Conservation (phyloP, 192 early-diverging fungal genomes). For the Coemansia pectinata region DNA sequence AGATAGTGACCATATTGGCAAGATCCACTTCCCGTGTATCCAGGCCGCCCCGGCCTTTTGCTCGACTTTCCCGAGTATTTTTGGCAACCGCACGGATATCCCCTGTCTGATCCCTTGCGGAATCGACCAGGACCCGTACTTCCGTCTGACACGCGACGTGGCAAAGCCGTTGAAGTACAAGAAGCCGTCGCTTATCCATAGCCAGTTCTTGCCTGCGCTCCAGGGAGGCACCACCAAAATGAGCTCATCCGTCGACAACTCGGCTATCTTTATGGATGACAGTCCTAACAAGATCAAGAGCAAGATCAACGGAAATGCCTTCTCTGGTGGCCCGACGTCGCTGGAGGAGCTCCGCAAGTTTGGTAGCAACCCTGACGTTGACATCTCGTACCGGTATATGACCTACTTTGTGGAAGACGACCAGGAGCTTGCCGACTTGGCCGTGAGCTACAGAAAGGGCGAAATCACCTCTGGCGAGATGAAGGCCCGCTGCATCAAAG, state of each 20-base stretch:
- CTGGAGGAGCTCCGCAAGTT: constrained; percentile 77
- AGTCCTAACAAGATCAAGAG: constrained; percentile 93
- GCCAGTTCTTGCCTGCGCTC: constrained; percentile 94
- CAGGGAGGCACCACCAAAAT: constrained; percentile 91
- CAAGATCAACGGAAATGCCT: constrained; percentile 96
- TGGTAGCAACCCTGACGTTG: constrained; percentile 94
- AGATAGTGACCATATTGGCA: constrained; percentile 87
- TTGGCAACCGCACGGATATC: constrained; percentile 85
- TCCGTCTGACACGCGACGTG: constrained; percentile 95
- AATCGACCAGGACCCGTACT: constrained; percentile 99
- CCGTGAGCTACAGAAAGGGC: constrained; percentile 76
- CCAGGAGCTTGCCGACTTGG: constrained; percentile 72
- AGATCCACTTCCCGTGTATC: constrained; percentile 90
- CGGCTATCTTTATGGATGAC: constrained; percentile 93
- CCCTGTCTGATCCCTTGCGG: constrained; percentile 98
- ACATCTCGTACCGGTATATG: constrained; percentile 93
- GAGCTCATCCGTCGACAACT: constrained; percentile 84
- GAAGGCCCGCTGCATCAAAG: constrained; percentile 86
- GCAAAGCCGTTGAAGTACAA: constrained; percentile 90
- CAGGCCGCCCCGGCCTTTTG: constrained; percentile 96
- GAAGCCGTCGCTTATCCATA: constrained; percentile 92
- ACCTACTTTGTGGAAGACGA: constrained; percentile 95
- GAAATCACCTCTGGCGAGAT: constrained; percentile 85
- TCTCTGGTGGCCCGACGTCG: constrained; percentile 88
- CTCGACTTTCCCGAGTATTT: constrained; percentile 94